A percentile compares a stretch with the other conserved stretches of the same genome.
Evolutionary conservation across 345 rosid genomes (phyloP).

Genomic region (Hypericum perforatum): DNA sequence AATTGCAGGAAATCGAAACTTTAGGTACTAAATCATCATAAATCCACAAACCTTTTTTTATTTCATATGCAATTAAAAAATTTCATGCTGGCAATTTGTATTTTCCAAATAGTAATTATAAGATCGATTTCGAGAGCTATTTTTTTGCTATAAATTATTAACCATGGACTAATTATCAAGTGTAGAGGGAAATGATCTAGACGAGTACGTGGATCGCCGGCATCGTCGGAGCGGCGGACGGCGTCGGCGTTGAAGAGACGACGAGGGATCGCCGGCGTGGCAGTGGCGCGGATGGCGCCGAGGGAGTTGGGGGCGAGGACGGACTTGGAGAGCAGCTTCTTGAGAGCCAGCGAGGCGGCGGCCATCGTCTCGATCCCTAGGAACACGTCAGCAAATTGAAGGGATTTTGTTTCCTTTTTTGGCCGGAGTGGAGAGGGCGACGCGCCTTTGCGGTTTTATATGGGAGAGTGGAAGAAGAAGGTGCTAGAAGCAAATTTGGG

Average conservation of each 20-base stretch:
- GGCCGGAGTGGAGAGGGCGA: too few relatives aligned
- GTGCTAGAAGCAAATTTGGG: too few relatives aligned
- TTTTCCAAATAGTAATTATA: too few relatives aligned
- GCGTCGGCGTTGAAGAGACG: slow-evolving; percentile 31
- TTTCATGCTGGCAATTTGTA: too few relatives aligned
- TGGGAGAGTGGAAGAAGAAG: too few relatives aligned
- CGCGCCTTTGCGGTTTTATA: too few relatives aligned
- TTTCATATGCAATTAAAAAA: too few relatives aligned
- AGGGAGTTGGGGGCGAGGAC: slow-evolving; percentile 12
- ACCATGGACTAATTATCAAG: background rate
- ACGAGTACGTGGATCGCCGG: slow-evolving; percentile 31
- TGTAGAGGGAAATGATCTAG: background rate
- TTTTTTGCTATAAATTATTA: background rate
- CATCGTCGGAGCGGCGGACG: slow-evolving; percentile 10
- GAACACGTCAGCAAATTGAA: too few relatives aligned
- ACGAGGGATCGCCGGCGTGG: slow-evolving; percentile 19
- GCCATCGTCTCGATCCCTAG: too few relatives aligned
- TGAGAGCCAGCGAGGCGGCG: slow-evolving; percentile 28
- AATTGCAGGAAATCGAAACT: slow-evolving; percentile 5
- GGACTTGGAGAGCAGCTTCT: slow-evolving; percentile 18
- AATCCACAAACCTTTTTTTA: background rate
- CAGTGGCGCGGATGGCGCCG: slow-evolving; percentile 14
- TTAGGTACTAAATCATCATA: background rate
- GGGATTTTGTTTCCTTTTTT: too few relatives aligned
- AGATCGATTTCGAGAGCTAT: too few relatives aligned